Evolutionary conservation across 2,329 filamentous ascomycete genomes (phyloP), one percentile per base, ranked within the genome.

Genomic region (Trichoderma sp.): DNA sequence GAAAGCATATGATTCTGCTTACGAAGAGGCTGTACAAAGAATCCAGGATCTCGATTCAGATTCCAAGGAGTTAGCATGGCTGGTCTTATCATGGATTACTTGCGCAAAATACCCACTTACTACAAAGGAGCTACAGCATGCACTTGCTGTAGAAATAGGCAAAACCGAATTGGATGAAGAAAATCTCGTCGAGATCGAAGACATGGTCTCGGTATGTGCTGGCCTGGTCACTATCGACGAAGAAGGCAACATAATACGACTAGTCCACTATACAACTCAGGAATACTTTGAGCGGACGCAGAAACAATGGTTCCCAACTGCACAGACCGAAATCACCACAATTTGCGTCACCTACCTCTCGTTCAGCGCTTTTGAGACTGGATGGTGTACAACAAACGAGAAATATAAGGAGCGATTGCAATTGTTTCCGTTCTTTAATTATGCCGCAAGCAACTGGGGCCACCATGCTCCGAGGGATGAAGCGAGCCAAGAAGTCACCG

Each of bases 241-340:
- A 12, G 39, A 65, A 4, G 65, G 68, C 30, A 12, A 43, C 0
- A 57, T 71, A 8, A 57, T 71, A 14, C 68, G 43, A n/a, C 47
- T 71, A 57, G 68, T 71, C 39, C 60, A 71, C 43, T 56, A 71
- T 24, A 64, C 60, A 18, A 57, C 68, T 14, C 60, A 71, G 26
- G 39, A 71, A 47, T 71, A 71, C 32, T 71, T 71, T 24, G 47
- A 71, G 7, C 28, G 43, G 21, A 71, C 39, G 26, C 39, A 57
- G n/a, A 32, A 21, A 0, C 30, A 4, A 14, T 71, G 58, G 43
- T 71, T 71, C 8, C 68, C 58, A 30, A 18, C 21, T 36, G n/a
- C 60, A 15, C n/a, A 63, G 24, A 12, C 18, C 2, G 3, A 65
- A 5, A 68, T 61, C 7, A 9, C 63, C 5, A 43, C 12, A n/a